Evolutionary conservation across 1,284 basidiomycete genomes (phyloP).

Genomic region (Phylloporus sp.): DNA sequence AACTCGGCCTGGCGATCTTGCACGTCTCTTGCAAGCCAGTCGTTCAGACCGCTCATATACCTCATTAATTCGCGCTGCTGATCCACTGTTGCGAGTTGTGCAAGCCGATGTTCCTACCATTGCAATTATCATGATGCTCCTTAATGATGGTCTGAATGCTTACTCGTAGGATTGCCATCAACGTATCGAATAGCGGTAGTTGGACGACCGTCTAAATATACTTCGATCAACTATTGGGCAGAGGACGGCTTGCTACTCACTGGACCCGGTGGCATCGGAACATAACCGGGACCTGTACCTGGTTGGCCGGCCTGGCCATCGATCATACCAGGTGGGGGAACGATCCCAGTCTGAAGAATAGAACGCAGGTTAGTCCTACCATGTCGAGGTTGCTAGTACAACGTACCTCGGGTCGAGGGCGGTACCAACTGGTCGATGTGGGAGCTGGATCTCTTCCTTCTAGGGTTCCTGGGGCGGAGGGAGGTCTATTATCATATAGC

Average conservation of each 20-base stretch:
- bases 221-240: slow-evolving; percentile 15
- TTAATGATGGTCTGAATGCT: slow-evolving; percentile 17
- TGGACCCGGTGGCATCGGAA: slow-evolving; percentile 37
- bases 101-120: slow-evolving; percentile 71
- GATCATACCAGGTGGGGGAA: slow-evolving; percentile 33
- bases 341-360: slow-evolving; percentile 22
- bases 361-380: slow-evolving; percentile 1
- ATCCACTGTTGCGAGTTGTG: slow-evolving; percentile 71
- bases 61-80: slow-evolving; percentile 79
- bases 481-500: slow-evolving; percentile 32
- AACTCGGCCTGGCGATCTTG: slow-evolving; percentile 74
- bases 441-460: slow-evolving; percentile 19
- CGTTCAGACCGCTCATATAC: slow-evolving; percentile 72
- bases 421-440: slow-evolving; percentile 31
- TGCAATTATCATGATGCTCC: slow-evolving; percentile 6
- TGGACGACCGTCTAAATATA: slow-evolving; percentile 55
- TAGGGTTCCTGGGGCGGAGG: slow-evolving; percentile 28
- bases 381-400: not conserved
- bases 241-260: slow-evolving; percentile 23
- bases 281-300: slow-evolving; percentile 30
- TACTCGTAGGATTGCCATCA: slow-evolving; percentile 69
- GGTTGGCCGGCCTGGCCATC: slow-evolving; percentile 19
- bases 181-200: slow-evolving; percentile 58
- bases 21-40: slow-evolving; percentile 76
- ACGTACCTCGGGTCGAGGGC: slow-evolving; percentile 22